Base-by-base conservation (phyloP, 1,139 yeast genomes). In the Suhomyces anneliseae region DNA sequence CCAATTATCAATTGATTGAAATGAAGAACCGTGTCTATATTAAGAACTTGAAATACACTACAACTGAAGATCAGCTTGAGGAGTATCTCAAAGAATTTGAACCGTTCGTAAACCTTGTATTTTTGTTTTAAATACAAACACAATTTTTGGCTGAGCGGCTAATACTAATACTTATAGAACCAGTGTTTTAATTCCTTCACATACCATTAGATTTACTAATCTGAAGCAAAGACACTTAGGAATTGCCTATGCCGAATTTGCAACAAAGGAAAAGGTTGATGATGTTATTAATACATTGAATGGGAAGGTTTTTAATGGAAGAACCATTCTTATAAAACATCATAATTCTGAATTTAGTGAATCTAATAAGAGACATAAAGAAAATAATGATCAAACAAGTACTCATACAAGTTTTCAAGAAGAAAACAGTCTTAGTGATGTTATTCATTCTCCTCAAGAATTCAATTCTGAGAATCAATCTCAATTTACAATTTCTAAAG, bases 201-300 rank as follows among this genome's bases (percentile, higher is more conserved):
- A 77, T 54, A 77, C 82, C 1, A 69, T 79, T n/a, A 68, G 77
- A 34, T 78, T 79, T 15, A 65, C 72, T 44, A 66, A 74, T 44
- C 55, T 59, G n/a, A 67, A 66, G 42, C 74, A 71, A 41, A 72
- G 68, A 53, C 79, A 85, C 3, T 66, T 82, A 48, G 90, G 90
- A 1, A 75, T 80, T 52, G 90, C 87, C 0, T 85, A 83, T 62
- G 87, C 79, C 27, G 87, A 81, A 46, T 81, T 85, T 54, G 68
- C 63, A n/a, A 60, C 71, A 35, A 61, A 65, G 14, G 83, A 78
- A 29, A 76, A 69, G 48, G 86, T 86, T 2, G 69, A 68, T 34
- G 63, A 64, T 27, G 88, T 75, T 4, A 68, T 76, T 36, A 60
- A 62, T 7, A 65, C 66, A 19, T 62, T 79, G 46, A 66, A 78